phyloP scores from a whole-genome alignment of 139 green algal species.

The Chlorella sp. region DNA sequence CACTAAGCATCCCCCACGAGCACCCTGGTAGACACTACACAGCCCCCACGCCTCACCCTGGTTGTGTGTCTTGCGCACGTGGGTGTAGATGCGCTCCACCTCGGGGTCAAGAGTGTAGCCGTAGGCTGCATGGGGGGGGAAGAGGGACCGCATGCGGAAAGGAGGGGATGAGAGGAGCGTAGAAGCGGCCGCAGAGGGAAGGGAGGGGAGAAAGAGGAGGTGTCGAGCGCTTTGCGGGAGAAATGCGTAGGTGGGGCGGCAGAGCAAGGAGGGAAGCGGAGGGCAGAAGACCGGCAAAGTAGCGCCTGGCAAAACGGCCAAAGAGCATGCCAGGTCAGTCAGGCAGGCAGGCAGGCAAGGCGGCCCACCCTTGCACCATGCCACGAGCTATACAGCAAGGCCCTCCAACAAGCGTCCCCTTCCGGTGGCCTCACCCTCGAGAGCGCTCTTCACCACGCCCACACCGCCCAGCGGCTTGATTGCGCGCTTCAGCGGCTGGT shows the following conservation, averaged over 20 bases:
- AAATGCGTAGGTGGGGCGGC: too few relatives aligned
- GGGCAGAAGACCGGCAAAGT: too few relatives aligned
- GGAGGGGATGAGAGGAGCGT: neutral
- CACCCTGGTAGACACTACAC: too few relatives aligned
- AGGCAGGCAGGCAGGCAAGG: neutral
- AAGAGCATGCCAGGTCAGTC: neutral
- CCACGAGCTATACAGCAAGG: neutral
- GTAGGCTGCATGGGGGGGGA: constrained; percentile 38
- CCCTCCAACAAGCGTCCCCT: neutral
- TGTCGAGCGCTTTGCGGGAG: too few relatives aligned
- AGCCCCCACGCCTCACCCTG: constrained; percentile 23
- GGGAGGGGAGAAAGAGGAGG: too few relatives aligned
- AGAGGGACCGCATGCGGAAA: neutral
- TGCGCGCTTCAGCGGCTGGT: constrained; percentile 73
- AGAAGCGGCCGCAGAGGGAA: neutral
- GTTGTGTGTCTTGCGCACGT: constrained; percentile 82
- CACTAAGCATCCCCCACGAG: too few relatives aligned
- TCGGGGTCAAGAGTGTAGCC: constrained; percentile 47
- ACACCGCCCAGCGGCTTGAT: constrained; percentile 82
- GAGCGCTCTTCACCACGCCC: constrained; percentile 73
- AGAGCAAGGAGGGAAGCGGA: too few relatives aligned
- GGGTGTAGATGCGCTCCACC: constrained; percentile 56
- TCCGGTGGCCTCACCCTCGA: constrained; percentile 39
- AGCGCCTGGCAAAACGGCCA: too few relatives aligned
- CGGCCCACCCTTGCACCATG: neutral